These are phyloP conservation scores for Ophiocordyceps robertsii DNA, from an alignment of 2,329 filamentous ascomycete species.

Conservation along the genomic window DNA sequence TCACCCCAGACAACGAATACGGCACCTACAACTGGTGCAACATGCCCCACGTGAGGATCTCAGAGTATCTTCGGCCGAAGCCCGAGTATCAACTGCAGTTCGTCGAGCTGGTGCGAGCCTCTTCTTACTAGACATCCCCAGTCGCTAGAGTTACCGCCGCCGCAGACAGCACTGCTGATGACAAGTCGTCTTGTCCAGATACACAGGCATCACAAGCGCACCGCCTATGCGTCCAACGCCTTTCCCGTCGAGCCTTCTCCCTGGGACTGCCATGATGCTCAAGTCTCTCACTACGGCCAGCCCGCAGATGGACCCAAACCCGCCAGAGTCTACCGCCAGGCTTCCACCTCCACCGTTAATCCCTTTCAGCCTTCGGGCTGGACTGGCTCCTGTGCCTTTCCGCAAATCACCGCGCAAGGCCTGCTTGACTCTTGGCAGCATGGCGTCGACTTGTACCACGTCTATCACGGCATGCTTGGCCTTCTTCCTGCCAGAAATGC, in stretches of 20 bases:
- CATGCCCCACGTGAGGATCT: constrained; percentile 66
- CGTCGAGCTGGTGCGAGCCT: constrained; percentile 55
- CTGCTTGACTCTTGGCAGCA: constrained; percentile 65
- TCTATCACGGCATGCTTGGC: constrained; percentile 56
- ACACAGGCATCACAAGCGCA: constrained; percentile 75
- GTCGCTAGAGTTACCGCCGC: neutral
- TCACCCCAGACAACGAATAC: constrained; percentile 40
- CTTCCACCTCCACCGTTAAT: constrained; percentile 48
- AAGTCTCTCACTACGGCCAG: constrained; percentile 55
- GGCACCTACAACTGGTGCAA: constrained; percentile 72
- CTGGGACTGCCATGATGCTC: constrained; percentile 62
- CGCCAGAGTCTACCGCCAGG: constrained; percentile 50
- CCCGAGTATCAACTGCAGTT: constrained; percentile 54
- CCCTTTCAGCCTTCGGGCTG: constrained; percentile 55
- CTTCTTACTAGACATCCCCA: neutral
- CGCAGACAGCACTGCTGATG: too few species aligned
- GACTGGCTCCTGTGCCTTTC: constrained; percentile 65
- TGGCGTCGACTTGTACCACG: constrained; percentile 61
- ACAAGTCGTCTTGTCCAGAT: constrained; percentile 30
- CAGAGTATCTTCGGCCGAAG: constrained; percentile 45
- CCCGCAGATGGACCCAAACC: constrained; percentile 35
- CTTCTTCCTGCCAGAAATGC: constrained; percentile 46
- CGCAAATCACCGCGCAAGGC: constrained; percentile 61
- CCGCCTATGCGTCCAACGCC: constrained; percentile 63
- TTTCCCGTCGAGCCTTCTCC: constrained; percentile 60